Base-by-base conservation (phyloP, 495 filamentous ascomycete genomes). In the Articulospora tetracladia region DNA sequence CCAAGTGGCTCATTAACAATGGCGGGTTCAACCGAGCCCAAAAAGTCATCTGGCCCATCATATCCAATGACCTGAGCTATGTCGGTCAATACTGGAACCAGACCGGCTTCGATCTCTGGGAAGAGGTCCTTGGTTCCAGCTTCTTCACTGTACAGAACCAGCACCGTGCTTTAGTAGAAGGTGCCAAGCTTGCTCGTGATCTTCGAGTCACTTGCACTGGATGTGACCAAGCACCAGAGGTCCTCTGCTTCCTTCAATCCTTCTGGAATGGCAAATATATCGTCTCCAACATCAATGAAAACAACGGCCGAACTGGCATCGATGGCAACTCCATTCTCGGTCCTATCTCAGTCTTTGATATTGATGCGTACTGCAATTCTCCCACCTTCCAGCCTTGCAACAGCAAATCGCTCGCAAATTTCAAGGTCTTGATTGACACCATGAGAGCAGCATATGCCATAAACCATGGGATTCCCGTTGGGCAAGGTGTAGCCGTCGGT, bases 101-200 rank as follows among this genome's bases (percentile, higher is more conserved):
- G 27, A 70, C 68, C 12, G 77, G 78, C 3, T 82, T 80, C 59
- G 79, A 82, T 55, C 70, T 80, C 10, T 82, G 79, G 79, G 79
- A 82, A 62, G 79, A 82, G 64, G 74, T 76, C 8, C 59, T 74
- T 12, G 83, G 84, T 15, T 74, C 78, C 1, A 83, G 80, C 30
- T 86, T 86, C 72, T 87, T 86, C 66, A 86, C 84, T 6, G 75
- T 78, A 4, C 80, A 82, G 49, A 79, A 79, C 7, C 81, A 85
- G 60, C 73, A 79, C 55, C 62, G 67, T n/a, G 50, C 76, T 75
- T 62, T 73, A 0, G 61, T 70, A 8, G 57, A 73, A 57, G 70
- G 69, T 39, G 52, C 61, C 1, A 34, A 63, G 23, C 60, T 73
- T 20, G 67, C 67, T 1, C 25, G 44, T n/a, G 53, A 52, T 20